Conservation (phyloP, 495 filamentous ascomycete genomes). For the Neurospora sp. region DNA sequence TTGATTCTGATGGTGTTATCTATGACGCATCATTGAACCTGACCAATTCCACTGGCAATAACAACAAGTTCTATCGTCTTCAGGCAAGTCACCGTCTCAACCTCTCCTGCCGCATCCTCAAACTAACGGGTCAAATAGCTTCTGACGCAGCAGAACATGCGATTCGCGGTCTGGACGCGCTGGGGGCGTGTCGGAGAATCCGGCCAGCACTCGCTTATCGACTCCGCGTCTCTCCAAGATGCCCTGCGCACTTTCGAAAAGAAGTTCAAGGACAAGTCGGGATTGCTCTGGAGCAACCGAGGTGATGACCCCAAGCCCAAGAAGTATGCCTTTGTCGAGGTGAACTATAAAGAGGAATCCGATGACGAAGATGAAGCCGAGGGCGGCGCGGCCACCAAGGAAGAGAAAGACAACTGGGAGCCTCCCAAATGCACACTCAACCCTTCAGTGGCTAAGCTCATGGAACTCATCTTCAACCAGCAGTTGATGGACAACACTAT, state of each 20-base stretch:
- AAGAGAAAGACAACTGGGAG: constrained; percentile 26
- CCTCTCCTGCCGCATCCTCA: background rate
- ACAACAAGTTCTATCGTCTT: constrained; percentile 67
- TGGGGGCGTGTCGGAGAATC: constrained; percentile 73
- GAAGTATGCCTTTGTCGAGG: constrained; percentile 74
- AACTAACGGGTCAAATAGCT: constrained; percentile 19
- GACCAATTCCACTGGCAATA: constrained; percentile 47
- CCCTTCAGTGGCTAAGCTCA: constrained; percentile 50
- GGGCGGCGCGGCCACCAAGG: constrained; percentile 15
- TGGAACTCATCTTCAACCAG: constrained; percentile 76
- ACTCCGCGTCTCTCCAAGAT: constrained; percentile 23
- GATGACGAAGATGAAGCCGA: constrained; percentile 51
- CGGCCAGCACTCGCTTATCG: constrained; percentile 47
- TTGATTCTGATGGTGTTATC: constrained; percentile 51
- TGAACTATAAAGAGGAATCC: constrained; percentile 50
- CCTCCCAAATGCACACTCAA: constrained; percentile 44
- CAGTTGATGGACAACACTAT: constrained; percentile 55
- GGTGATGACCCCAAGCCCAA: constrained; percentile 44
- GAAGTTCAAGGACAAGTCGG: constrained; percentile 74
- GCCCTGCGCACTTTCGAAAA: constrained; percentile 52
- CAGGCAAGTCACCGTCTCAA: constrained; percentile 28
- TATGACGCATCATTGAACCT: constrained; percentile 56
- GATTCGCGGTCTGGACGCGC: constrained; percentile 52
- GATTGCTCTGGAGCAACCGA: constrained; percentile 56
- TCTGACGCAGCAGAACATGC: constrained; percentile 12